A percentile compares a stretch with the other conserved stretches of the same genome.
phyloP scores from a whole-genome alignment of 2,329 filamentous ascomycete genomes.

The Blumeriella jaapii region DNA sequence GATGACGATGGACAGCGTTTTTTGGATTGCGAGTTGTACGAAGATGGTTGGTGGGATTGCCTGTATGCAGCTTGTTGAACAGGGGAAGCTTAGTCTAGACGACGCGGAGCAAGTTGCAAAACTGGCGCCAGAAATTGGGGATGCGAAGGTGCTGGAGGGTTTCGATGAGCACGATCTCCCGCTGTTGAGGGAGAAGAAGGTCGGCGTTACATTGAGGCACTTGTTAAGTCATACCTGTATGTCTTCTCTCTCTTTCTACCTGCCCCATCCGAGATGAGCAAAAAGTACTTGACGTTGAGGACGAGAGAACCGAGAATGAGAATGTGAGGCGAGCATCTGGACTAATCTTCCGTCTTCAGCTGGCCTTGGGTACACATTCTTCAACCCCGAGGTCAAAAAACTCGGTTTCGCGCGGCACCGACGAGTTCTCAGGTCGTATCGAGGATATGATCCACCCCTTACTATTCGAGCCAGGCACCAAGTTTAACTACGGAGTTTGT shows the following conservation, averaged over 20 bases:
- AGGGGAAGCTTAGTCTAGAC: conserved; percentile 37
- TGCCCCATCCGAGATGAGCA: no score
- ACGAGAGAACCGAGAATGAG: no score
- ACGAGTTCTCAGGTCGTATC: conserved; percentile 19
- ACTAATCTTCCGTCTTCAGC: no score
- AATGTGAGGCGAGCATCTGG: no score
- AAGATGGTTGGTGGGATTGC: conserved; percentile 43
- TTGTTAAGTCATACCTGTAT: conserved; percentile 37
- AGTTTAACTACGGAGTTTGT: conserved; percentile 48
- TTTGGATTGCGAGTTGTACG: conserved; percentile 47
- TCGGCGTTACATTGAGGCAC: conserved; percentile 45
- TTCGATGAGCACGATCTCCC: conserved; percentile 30
- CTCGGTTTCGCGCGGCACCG: conserved; percentile 28
- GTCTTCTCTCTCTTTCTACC: conserved; percentile 1
- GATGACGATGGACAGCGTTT: conserved; percentile 49
- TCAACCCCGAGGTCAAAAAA: conserved; percentile 38
- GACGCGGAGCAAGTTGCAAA: conserved; percentile 42
- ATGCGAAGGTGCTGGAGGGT: conserved; percentile 34
- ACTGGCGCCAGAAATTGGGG: conserved; percentile 39
- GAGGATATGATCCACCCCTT: conserved; percentile 28
- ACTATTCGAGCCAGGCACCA: conserved; percentile 51
- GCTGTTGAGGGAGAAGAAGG: conserved; percentile 31
- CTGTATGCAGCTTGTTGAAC: conserved; percentile 42
- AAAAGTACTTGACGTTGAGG: no score
- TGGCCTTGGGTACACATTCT: conserved; percentile 47